A percentile compares a stretch with the other conserved stretches of the same genome.
Evolutionary conservation across 2,329 filamentous ascomycete species (phyloP).

Genomic region (Phyllosticta citrichinensis): DNA sequence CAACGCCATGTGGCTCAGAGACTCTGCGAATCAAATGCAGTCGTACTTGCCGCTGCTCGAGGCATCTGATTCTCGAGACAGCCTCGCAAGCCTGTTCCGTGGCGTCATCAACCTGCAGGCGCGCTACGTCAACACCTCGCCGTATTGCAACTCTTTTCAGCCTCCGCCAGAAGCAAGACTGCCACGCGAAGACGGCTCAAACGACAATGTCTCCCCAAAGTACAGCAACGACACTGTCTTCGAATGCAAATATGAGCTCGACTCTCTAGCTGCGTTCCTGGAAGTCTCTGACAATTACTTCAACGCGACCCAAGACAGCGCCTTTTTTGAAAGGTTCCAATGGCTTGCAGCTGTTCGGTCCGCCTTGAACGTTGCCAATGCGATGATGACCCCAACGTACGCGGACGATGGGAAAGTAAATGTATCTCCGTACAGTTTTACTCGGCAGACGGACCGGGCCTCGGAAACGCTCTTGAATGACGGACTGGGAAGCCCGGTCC

Average conservation of each 20-base stretch:
- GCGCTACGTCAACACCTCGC: slow-evolving; percentile 53
- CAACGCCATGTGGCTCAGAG: slow-evolving; percentile 46
- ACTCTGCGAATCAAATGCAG: slow-evolving; percentile 59
- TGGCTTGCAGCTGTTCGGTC: slow-evolving; percentile 38
- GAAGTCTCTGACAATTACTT: slow-evolving; percentile 42
- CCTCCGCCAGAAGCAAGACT: slow-evolving; percentile 32
- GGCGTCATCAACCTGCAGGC: slow-evolving; percentile 64
- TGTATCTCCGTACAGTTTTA: slow-evolving; percentile 37
- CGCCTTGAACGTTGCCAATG: slow-evolving; percentile 35
- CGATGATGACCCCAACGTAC: slow-evolving; percentile 41
- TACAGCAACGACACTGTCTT: slow-evolving; percentile 38
- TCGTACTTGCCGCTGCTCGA: slow-evolving; percentile 55
- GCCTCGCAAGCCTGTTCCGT: slow-evolving; percentile 57
- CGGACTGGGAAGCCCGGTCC: slow-evolving; percentile 40
- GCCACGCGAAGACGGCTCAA: slow-evolving; percentile 19
- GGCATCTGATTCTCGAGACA: slow-evolving; percentile 43
- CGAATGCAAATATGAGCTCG: slow-evolving; percentile 46
- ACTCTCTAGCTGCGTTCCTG: slow-evolving; percentile 42
- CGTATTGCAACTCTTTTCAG: slow-evolving; percentile 45
- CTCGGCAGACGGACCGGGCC: slow-evolving; percentile 33
- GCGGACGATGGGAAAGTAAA: slow-evolving; percentile 34
- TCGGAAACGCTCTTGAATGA: slow-evolving; percentile 44
- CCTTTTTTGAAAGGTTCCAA: slow-evolving; percentile 39
- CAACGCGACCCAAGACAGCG: slow-evolving; percentile 35
- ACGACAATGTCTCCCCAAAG: slow-evolving; percentile 33